A percentile compares a stretch with the other conserved stretches of the same genome.
Evolutionary conservation across 73 alveolate genomes (phyloP).

Genomic region (Breviolum minutum): DNA sequence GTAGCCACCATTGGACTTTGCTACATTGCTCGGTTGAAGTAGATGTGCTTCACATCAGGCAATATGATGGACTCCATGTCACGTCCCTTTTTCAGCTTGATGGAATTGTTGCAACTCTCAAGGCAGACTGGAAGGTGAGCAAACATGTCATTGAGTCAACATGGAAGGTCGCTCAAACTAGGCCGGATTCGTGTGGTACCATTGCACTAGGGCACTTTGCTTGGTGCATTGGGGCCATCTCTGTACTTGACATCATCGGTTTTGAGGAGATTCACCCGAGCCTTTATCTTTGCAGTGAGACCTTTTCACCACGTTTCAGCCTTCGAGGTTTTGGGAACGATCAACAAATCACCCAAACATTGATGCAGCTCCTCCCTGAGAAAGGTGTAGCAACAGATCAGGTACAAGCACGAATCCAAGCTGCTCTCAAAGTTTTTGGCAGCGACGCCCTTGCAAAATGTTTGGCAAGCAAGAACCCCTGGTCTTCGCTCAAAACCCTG

Average conservation of each 20-base stretch:
- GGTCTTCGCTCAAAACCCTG: not conserved
- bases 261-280: no score
- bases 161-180: not conserved
- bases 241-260: no score
- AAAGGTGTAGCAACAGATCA: not conserved
- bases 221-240: no score
- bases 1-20: not conserved
- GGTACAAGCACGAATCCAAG: not conserved
- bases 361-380: not conserved
- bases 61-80: not conserved
- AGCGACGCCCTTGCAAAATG: not conserved
- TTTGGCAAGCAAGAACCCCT: not conserved
- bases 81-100: not conserved
- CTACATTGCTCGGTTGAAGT: not conserved
- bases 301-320: no score
- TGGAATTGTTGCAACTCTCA: not conserved
- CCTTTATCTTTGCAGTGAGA: no score
- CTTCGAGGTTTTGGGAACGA: no score
- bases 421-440: not conserved
- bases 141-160: not conserved
- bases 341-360: not conserved
- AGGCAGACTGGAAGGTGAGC: not conserved
- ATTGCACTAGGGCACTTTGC: not conserved
- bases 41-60: not conserved
- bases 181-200: not conserved